A percentile compares a stretch with the other conserved stretches of the same genome.
Conservation (phyloP, 176 grass and related monocot genomes). For the Oryza nivara region DNA sequence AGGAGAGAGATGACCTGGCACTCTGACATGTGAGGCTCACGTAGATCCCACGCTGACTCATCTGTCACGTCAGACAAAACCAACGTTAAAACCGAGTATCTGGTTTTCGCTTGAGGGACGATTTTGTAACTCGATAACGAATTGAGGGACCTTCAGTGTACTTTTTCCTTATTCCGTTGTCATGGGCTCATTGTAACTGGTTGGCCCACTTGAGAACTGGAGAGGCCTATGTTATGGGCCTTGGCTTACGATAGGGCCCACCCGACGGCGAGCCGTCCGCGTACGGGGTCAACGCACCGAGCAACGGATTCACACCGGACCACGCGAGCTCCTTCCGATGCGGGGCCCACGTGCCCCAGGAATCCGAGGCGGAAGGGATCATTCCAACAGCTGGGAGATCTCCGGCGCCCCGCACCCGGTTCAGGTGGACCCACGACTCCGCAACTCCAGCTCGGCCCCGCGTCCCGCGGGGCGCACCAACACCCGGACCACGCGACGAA, state of each 20-base stretch:
- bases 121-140: no score
- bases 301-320: conserved; percentile 40
- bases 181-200: neutral
- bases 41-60: no score
- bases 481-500: conserved; percentile 25
- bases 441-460: neutral
- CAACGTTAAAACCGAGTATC: no score
- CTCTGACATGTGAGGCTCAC: no score
- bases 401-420: neutral
- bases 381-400: conserved; percentile 37
- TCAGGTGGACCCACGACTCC: neutral
- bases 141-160: no score
- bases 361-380: conserved; percentile 55
- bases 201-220: no score
- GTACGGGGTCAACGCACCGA: conserved; percentile 27
- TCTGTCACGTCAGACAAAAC: no score
- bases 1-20: no score
- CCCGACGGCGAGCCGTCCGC: accelerated
- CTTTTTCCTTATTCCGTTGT: no score
- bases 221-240: neutral
- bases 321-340: conserved; percentile 4
- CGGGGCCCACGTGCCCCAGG: conserved; percentile 40
- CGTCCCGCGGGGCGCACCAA: neutral
- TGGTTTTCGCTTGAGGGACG: no score
- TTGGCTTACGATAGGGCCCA: neutral